phyloP scores from a whole-genome alignment of 129 eudicot species.

The Helianthus tuberosus region DNA sequence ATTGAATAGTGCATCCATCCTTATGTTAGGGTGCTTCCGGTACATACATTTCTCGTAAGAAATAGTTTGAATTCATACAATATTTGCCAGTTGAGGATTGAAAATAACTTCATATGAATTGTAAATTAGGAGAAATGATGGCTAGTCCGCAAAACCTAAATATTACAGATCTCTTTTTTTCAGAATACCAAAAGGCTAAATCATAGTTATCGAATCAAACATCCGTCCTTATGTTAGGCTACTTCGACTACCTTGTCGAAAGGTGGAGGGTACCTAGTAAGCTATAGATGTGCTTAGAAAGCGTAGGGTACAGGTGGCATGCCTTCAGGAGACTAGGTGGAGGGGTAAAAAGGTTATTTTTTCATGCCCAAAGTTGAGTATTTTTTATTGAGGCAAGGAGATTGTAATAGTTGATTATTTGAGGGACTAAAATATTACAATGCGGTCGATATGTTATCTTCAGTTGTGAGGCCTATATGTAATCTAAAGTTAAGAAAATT shows the following conservation, averaged over 20 bases:
- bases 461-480: not conserved
- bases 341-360: no score
- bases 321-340: no score
- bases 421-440: no score
- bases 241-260: no score
- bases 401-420: no score
- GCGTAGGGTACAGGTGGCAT: no score
- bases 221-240: no score
- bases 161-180: not conserved
- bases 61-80: not conserved
- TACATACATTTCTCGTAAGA: not conserved
- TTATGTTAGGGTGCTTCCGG: no score
- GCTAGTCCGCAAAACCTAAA: conserved; percentile 2
- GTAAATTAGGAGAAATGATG: not conserved
- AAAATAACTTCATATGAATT: not conserved
- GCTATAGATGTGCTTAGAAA: no score
- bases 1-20: not conserved
- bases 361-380: no score
- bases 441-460: not conserved
- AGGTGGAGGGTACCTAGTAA: no score
- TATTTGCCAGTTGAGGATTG: conserved; percentile 3
- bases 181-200: not conserved
- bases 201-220: conserved; percentile 4
- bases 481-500: not conserved
- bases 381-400: no score